Evolutionary conservation across 805 yeast genomes (phyloP), one percentile per base, ranked within the genome.

Genomic region (Deakozyma indianensis): DNA sequence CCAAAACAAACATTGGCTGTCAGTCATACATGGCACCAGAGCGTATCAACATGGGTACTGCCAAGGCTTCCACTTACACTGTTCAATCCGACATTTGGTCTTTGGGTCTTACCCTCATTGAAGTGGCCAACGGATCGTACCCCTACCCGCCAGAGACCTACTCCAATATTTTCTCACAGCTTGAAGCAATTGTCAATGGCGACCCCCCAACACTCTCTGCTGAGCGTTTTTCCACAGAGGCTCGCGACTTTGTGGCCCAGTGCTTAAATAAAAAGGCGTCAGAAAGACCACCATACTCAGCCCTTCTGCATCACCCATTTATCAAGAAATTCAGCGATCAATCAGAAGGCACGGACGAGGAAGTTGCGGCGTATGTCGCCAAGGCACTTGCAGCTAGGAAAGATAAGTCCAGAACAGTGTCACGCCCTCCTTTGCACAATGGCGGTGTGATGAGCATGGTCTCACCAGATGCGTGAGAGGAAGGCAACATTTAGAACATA

Each of bases 1-100:
- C 97, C 15, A 79, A 86, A 56, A 90, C 98, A 0, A 90, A 92
- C 55, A 86, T 90, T 52, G 98, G 98, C 3, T 90, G 98, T 64
- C 98, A 92, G 64, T 83, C 95, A 1, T 90, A 90, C 63, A 92
- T 92, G 97, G 97, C 97, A 1, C 98, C 98, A 1, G 98, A 90
- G 60, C 74, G 98, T 57, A 92, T 92, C 54, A 52, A 53, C 47
- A 53, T 53, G 16, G 51, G 51, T n/a, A 53, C 55, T 9, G 47
- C 87, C 1, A 87, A 82, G 57, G 88, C 78, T 52, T 70, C 75
- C 5, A 77, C 92, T 0, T 90, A 90, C 63, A 78, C 96, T 1
- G 95, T 87, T 2, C 96, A 90, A 58, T 80, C 94, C 7, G 98
- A 90, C 63, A 77, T 90, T 49, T 90, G 98, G 98, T 86, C 96